These are phyloP conservation scores for Pichia insulana DNA, from an alignment of 805 yeast species.

Conservation along the genomic window DNA sequence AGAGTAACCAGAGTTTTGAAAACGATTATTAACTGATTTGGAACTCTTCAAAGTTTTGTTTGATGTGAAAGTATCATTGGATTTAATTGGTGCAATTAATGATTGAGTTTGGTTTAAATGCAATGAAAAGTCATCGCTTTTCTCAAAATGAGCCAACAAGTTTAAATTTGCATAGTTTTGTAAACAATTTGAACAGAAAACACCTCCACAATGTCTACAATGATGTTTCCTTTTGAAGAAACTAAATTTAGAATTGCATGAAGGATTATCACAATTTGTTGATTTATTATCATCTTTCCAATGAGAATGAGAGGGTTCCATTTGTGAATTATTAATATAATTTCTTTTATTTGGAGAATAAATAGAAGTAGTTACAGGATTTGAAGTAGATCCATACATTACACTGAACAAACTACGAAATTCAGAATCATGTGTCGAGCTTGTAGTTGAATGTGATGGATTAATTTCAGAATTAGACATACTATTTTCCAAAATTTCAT, in stretches of 20 bases:
- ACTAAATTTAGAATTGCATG: slow-evolving; percentile 21
- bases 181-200: slow-evolving; percentile 32
- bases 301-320: slow-evolving; percentile 43
- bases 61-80: slow-evolving; percentile 10
- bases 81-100: slow-evolving; percentile 1
- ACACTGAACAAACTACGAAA: too few species aligned
- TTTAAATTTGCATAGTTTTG: slow-evolving; percentile 25
- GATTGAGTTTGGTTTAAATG: neutral
- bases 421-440: neutral
- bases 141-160: slow-evolving; percentile 29
- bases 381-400: neutral
- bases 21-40: neutral
- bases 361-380: neutral
- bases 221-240: slow-evolving; percentile 35
- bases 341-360: neutral
- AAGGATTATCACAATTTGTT: neutral
- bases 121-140: slow-evolving; percentile 12
- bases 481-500: too few species aligned
- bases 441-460: neutral
- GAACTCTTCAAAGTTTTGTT: neutral
- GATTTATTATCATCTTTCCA: slow-evolving; percentile 40
- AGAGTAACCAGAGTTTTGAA: slow-evolving; percentile 12
- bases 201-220: slow-evolving; percentile 44
- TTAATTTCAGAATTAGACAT: neutral
- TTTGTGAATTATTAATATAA: slow-evolving; percentile 6